Percentiles rank a stretch among this genome's conserved stretches.
These are phyloP conservation scores for Tephrocybe sp. DNA, from an alignment of 768 basidiomycete species.

Conservation along the genomic window DNA sequence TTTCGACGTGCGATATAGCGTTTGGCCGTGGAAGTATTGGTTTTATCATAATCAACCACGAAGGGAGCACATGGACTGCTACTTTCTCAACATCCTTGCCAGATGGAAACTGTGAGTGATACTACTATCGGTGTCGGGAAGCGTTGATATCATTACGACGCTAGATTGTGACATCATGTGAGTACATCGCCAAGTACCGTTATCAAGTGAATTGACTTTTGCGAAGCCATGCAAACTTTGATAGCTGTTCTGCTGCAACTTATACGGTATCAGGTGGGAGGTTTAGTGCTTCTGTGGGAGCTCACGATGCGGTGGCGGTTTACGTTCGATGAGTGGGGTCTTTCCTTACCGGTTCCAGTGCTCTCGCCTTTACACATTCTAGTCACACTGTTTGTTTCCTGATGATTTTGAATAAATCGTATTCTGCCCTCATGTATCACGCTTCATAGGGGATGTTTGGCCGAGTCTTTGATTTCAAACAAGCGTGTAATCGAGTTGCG, in stretches of 20 bases:
- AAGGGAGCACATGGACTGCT: conserved; percentile 46
- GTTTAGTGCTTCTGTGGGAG: conserved; percentile 17
- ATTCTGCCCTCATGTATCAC: too few species aligned
- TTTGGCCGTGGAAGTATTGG: conserved; percentile 29
- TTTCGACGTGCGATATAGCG: neutral
- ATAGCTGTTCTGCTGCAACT: conserved; percentile 13
- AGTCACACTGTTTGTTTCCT: too few species aligned
- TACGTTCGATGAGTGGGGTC: neutral
- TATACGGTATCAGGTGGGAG: conserved; percentile 10
- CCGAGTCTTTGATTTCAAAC: neutral
- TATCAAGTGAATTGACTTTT: neutral
- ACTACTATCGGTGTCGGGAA: too few species aligned
- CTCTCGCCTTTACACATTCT: too few species aligned
- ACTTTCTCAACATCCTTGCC: conserved; percentile 57
- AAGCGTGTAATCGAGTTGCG: too few species aligned
- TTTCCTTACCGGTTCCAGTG: too few species aligned
- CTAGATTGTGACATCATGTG: neutral
- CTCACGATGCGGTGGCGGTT: conserved; percentile 18
- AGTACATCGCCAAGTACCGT: neutral
- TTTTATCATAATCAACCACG: conserved; percentile 65
- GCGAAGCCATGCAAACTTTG: conserved; percentile 12
- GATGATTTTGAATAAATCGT: too few species aligned
- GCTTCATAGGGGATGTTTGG: too few species aligned
- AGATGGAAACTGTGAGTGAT: conserved; percentile 18
- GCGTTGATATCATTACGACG: too few species aligned